Evolutionary conservation across 306 rosid genomes (phyloP).

Genomic region (Sicyos baderoa): DNA sequence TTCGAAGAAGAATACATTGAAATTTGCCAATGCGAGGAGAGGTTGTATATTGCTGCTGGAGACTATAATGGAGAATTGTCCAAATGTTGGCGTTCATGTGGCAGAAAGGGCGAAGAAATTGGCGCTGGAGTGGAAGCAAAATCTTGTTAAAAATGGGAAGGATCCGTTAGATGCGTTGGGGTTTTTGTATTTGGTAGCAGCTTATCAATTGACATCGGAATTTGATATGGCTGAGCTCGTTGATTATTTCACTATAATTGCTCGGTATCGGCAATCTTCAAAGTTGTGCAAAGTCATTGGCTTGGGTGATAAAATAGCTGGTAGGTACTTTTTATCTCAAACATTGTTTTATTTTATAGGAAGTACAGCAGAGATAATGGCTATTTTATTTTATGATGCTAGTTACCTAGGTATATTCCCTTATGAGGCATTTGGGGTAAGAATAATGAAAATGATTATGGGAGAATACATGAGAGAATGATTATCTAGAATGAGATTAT

Average conservation of each 20-base stretch:
- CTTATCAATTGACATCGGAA: slow-evolving; percentile 44
- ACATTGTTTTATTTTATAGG: not conserved
- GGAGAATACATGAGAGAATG: too few relatives aligned
- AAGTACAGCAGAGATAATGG: not conserved
- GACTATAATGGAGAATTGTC: slow-evolving; percentile 31
- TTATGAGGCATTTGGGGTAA: too few relatives aligned
- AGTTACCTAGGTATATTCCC: too few relatives aligned
- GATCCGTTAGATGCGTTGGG: slow-evolving; percentile 39
- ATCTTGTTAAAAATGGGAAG: slow-evolving; percentile 24
- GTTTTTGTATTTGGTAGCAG: slow-evolving; percentile 50
- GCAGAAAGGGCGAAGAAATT: slow-evolving; percentile 45
- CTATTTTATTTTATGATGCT: not conserved
- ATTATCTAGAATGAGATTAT: too few relatives aligned
- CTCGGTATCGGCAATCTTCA: slow-evolving; percentile 33
- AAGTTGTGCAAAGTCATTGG: slow-evolving; percentile 37
- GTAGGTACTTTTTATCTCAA: slow-evolving; percentile 15
- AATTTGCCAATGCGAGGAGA: slow-evolving; percentile 32
- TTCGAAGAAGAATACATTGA: slow-evolving; percentile 19
- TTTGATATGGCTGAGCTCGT: slow-evolving; percentile 48
- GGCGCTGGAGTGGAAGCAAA: slow-evolving; percentile 45
- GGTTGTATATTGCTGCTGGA: slow-evolving; percentile 48
- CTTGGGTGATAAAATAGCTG: slow-evolving; percentile 36
- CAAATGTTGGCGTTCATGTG: slow-evolving; percentile 31
- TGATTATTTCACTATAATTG: slow-evolving; percentile 29
- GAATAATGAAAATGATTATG: too few relatives aligned